These are phyloP conservation scores for Podospora anserina DNA, from an alignment of 495 filamentous ascomycete genomes.

Conservation along the genomic window DNA sequence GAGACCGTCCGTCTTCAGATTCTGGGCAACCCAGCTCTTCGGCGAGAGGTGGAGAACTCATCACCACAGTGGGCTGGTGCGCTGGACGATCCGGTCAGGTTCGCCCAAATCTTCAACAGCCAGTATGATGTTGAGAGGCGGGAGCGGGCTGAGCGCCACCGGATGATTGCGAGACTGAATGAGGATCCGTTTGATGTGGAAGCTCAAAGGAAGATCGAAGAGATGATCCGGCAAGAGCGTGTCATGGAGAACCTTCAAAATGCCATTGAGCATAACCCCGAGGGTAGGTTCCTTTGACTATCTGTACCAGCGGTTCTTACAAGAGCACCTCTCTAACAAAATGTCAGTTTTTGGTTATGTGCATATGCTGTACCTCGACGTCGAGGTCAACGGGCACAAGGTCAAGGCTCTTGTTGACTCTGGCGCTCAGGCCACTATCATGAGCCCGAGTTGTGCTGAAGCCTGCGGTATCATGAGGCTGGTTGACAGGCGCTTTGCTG, in stretches of 20 bases:
- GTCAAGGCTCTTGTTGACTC: conserved; percentile 98
- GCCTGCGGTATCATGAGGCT: conserved; percentile 94
- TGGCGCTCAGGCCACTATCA: conserved; percentile 96
- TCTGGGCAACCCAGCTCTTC: conserved; percentile 70
- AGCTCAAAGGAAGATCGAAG: conserved; percentile 88
- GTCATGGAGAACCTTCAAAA: conserved; percentile 93
- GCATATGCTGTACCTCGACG: conserved; percentile 93
- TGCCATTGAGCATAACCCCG: conserved; percentile 93
- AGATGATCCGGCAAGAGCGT: conserved; percentile 90
- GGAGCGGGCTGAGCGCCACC: conserved; percentile 67
- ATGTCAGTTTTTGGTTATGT: conserved; percentile 80
- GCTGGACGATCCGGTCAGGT: conserved; percentile 73
- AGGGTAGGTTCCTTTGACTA: conserved; percentile 56
- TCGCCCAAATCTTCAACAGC: conserved; percentile 63
- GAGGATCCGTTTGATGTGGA: conserved; percentile 89
- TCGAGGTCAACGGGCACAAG: conserved; percentile 86
- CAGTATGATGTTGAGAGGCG: conserved; percentile 67
- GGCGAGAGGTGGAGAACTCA: conserved; percentile 62
- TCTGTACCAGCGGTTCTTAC: neutral
- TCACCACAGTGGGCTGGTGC: conserved; percentile 73
- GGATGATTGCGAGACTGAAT: conserved; percentile 74
- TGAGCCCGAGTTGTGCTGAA: conserved; percentile 90
- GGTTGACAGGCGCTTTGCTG: conserved; percentile 87
- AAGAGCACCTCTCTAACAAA: neutral
- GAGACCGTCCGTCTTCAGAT: conserved; percentile 80